These are phyloP conservation scores for Meira nashicola DNA, from an alignment of 1,284 basidiomycete genomes.

Conservation along the genomic window DNA sequence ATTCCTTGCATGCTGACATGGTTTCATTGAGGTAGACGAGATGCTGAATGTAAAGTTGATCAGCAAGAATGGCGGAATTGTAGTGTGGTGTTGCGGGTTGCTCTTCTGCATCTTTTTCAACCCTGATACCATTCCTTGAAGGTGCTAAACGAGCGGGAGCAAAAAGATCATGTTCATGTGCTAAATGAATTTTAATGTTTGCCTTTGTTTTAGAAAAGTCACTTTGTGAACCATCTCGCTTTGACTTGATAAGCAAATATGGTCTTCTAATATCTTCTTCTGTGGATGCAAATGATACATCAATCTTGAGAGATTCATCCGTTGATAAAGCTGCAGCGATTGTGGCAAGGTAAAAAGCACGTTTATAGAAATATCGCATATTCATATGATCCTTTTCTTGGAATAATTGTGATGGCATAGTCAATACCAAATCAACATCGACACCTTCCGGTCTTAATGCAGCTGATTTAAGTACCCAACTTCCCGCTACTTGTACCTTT, in stretches of 20 bases:
- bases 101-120: constrained; percentile 18
- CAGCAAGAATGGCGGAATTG: constrained; percentile 69
- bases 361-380: constrained; percentile 85
- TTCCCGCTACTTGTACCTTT: constrained; percentile 61
- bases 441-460: constrained; percentile 38
- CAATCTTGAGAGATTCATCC: constrained; percentile 57
- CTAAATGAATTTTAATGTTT: constrained; percentile 70
- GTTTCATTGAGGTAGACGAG: constrained; percentile 68
- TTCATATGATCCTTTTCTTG: constrained; percentile 93
- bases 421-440: constrained; percentile 45
- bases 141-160: constrained; percentile 68
- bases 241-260: constrained; percentile 63
- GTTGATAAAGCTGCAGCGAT: constrained; percentile 64
- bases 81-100: constrained; percentile 65
- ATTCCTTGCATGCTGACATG: constrained; percentile 64
- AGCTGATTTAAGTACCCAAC: constrained; percentile 46
- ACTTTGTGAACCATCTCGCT: constrained; percentile 58
- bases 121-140: constrained; percentile 57
- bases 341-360: constrained; percentile 80
- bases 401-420: constrained; percentile 64
- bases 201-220: constrained; percentile 68
- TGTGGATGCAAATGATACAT: constrained; percentile 63
- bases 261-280: constrained; percentile 67
- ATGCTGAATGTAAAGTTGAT: constrained; percentile 64
- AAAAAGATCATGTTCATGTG: constrained; percentile 63